Percentiles rank a stretch among this genome's conserved stretches.
These are phyloP conservation scores for Asterophora lycoperdoides DNA, from an alignment of 768 basidiomycete genomes.

Conservation along the genomic window DNA sequence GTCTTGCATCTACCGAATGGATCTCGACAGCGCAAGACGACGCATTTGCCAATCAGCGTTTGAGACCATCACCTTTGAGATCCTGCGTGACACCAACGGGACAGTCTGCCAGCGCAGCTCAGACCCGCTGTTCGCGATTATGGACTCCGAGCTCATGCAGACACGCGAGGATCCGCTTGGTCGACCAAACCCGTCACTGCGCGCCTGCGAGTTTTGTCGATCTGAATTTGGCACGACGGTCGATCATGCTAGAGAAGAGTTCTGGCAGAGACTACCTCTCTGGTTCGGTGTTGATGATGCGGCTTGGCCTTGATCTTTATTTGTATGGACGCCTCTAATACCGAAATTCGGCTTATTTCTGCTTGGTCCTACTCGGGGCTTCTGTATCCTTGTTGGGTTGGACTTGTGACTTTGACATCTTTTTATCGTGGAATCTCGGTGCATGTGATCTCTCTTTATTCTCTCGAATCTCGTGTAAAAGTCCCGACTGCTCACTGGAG, in stretches of 20 bases:
- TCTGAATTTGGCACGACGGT: constrained; percentile 59
- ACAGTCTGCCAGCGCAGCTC: constrained; percentile 60
- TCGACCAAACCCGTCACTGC: constrained; percentile 39
- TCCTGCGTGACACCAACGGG: constrained; percentile 70
- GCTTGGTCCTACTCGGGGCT: neutral
- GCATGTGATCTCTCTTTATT: too few relatives aligned
- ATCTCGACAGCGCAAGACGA: constrained; percentile 38
- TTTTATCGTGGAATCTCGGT: too few relatives aligned
- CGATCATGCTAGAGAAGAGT: constrained; percentile 53
- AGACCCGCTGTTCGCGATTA: constrained; percentile 68
- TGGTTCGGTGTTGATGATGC: constrained; percentile 58
- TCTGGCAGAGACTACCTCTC: constrained; percentile 59
- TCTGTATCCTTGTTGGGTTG: too few relatives aligned
- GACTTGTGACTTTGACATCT: too few relatives aligned
- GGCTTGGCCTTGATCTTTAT: constrained; percentile 22
- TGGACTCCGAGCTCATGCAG: constrained; percentile 65
- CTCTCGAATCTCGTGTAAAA: neutral
- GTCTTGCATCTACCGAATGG: constrained; percentile 47
- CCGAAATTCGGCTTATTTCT: neutral
- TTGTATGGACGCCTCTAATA: constrained; percentile 1
- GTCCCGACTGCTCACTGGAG: constrained; percentile 10
- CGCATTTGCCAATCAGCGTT: constrained; percentile 68
- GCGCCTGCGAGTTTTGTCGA: constrained; percentile 63
- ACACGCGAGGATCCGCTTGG: constrained; percentile 45
- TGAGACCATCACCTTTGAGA: constrained; percentile 70